Conservation (phyloP, 202 grass and related monocot genomes). For the Carex arenaria region DNA sequence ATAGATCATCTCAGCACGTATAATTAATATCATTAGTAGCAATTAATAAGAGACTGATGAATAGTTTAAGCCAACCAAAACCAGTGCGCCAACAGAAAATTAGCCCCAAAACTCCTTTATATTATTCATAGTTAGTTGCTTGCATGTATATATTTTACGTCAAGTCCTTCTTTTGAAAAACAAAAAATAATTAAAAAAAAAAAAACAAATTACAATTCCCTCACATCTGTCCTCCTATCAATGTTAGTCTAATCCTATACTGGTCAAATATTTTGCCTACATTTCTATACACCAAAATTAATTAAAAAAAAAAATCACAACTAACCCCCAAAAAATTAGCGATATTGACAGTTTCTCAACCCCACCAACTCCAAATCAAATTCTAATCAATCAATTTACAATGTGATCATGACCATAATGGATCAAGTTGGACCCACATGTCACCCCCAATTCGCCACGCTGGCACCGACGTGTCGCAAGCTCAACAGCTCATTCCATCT, state of each 20-base stretch:
- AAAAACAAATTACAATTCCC: background rate
- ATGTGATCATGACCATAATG: background rate
- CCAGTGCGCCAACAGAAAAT: background rate
- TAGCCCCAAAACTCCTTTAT: background rate
- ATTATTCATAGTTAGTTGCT: constrained; percentile 9
- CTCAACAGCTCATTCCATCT: constrained; percentile 11
- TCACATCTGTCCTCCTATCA: background rate
- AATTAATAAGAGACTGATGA: background rate
- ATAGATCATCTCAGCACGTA: background rate
- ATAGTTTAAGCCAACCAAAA: background rate
- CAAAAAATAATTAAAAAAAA: background rate
- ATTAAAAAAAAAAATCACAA: background rate
- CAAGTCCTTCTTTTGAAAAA: constrained; percentile 4
- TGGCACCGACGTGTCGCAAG: background rate
- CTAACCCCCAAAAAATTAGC: background rate
- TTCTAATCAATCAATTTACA: background rate
- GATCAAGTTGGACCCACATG: constrained; percentile 2
- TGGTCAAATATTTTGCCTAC: constrained; percentile 8
- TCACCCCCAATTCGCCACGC: background rate
- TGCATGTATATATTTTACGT: background rate
- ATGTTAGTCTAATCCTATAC: constrained; percentile 15
- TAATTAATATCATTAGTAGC: background rate
- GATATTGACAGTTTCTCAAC: constrained; percentile 16
- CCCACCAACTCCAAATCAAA: constrained; percentile 15
- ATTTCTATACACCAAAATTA: constrained; percentile 9